phyloP scores from a whole-genome alignment of 2,329 filamentous ascomycete species.

The Trichophyton schoenleinii region DNA sequence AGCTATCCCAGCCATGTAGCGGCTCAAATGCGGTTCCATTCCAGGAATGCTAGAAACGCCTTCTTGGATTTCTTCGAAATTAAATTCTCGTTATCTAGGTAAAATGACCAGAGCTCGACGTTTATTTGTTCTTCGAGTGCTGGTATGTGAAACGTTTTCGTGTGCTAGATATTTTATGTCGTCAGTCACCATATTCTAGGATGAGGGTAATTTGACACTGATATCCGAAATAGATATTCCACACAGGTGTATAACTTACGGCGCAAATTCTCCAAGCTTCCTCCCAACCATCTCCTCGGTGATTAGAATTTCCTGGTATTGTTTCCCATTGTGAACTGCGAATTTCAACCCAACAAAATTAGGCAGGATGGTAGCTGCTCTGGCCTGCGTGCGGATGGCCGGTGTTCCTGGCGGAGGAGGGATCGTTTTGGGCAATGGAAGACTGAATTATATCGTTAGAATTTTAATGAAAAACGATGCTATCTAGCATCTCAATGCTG shows the following conservation, averaged over 20 bases:
- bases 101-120: background rate
- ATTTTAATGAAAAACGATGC: background rate
- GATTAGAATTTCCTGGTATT: constrained; percentile 67
- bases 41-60: background rate
- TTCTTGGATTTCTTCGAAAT: too few relatives aligned
- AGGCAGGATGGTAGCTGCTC: constrained; percentile 77
- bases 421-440: constrained; percentile 30
- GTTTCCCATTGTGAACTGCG: constrained; percentile 83
- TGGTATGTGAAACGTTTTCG: constrained; percentile 57
- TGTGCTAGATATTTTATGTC: constrained; percentile 37
- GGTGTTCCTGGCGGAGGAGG: constrained; percentile 49
- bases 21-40: background rate
- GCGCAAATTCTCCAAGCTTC: constrained; percentile 83
- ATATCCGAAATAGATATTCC: background rate
- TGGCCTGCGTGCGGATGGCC: constrained; percentile 75
- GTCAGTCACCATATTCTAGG: background rate
- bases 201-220: background rate
- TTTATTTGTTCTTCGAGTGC: constrained; percentile 49
- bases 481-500: background rate
- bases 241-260: constrained; percentile 45
- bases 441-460: constrained; percentile 17
- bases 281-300: constrained; percentile 95
- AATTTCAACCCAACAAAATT: constrained; percentile 86
- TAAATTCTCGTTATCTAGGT: background rate
- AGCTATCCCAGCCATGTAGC: background rate